These are phyloP conservation scores for Fraxinus velutina DNA, from an alignment of 305 asterid genomes.

Conservation along the genomic window DNA sequence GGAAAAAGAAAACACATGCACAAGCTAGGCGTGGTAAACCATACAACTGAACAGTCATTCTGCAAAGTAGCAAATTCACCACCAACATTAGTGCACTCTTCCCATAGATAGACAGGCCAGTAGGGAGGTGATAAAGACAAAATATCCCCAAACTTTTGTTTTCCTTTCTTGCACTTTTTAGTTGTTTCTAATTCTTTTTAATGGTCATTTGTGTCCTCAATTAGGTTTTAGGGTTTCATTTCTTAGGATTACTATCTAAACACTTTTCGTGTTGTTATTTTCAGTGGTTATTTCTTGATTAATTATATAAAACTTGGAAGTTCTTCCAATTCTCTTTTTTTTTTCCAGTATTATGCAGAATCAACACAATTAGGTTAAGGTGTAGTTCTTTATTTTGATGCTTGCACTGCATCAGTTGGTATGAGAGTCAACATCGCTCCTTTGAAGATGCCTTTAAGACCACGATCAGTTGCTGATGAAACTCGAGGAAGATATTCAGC, in stretches of 20 bases:
- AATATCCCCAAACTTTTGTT: not conserved
- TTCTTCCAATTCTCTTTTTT: not conserved
- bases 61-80: conserved; percentile 31
- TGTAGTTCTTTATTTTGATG: not conserved
- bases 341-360: not conserved
- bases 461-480: not conserved
- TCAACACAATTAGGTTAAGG: not conserved
- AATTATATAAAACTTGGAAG: not conserved
- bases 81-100: conserved; percentile 10
- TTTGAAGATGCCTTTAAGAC: not conserved
- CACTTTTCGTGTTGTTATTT: not conserved
- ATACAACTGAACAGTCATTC: conserved; percentile 72
- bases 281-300: not conserved
- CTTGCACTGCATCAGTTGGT: not conserved
- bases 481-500: not conserved
- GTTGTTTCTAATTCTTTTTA: not conserved
- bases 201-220: not conserved
- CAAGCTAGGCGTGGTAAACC: conserved; percentile 52
- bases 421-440: not conserved
- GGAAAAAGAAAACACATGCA: not conserved
- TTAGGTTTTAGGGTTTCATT: not conserved
- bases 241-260: not conserved
- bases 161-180: not conserved
- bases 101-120: not conserved
- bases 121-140: not conserved